Evolutionary conservation across 306 rosid species (phyloP).

Genomic region (Lathyrus tuberosus): DNA sequence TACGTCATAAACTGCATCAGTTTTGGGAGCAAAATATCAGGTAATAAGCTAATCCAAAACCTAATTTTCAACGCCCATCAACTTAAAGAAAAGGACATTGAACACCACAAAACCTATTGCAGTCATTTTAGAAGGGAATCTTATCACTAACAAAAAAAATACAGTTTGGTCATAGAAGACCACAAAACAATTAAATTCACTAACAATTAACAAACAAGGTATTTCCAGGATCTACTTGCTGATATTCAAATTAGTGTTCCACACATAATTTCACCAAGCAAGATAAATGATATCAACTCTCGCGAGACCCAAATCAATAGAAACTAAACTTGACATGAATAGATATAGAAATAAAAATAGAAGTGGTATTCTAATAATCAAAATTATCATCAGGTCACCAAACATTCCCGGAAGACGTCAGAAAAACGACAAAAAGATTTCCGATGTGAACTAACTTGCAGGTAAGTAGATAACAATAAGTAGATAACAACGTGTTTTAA

Average conservation of each 20-base stretch:
- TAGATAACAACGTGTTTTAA: neutral
- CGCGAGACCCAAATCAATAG: conserved; percentile 1
- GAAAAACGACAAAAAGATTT: neutral
- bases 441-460: neutral
- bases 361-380: conserved; percentile 7
- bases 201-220: conserved; percentile 12
- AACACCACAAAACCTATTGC: no score
- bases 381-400: conserved; percentile 19
- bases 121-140: neutral
- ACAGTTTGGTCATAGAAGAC: conserved; percentile 25
- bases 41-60: conserved; percentile 31
- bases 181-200: conserved; percentile 18
- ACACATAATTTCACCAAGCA: conserved; percentile 2
- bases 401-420: conserved; percentile 14
- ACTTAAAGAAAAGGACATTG: conserved; percentile 23
- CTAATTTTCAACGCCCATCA: conserved; percentile 1
- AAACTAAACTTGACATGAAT: conserved; percentile 4
- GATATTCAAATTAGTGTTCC: neutral
- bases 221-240: conserved; percentile 24
- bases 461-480: neutral
- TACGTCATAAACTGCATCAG: conserved; percentile 80
- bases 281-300: conserved; percentile 12
- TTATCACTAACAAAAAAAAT: conserved; percentile 12
- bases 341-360: conserved; percentile 16
- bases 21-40: conserved; percentile 31